Evolutionary conservation across 208 protist species (phyloP).

Genomic region (Borovskyia barvae): DNA sequence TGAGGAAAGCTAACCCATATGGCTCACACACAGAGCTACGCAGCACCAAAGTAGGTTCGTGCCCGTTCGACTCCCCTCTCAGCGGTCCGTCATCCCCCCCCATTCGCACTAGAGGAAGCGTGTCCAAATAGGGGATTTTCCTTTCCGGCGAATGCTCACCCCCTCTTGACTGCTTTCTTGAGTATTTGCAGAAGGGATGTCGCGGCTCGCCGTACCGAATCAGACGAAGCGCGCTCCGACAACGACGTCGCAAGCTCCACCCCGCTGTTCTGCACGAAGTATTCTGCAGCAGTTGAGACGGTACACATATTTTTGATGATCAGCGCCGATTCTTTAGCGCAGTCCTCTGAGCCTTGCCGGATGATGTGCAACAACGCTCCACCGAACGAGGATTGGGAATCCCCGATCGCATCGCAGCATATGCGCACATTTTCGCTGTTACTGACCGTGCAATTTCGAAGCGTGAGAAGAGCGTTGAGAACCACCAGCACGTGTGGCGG

Average conservation of each 20-base stretch:
- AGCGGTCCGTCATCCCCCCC: too few species aligned
- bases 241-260: slow-evolving; percentile 47
- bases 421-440: slow-evolving; percentile 63
- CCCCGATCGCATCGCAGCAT: slow-evolving; percentile 32
- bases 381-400: slow-evolving; percentile 35
- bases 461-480: slow-evolving; percentile 73
- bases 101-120: too few species aligned
- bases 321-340: slow-evolving; percentile 78
- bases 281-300: slow-evolving; percentile 40
- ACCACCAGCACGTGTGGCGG: slow-evolving; percentile 69
- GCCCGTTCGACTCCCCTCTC: too few species aligned
- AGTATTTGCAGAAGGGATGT: slow-evolving; percentile 67
- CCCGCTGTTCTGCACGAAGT: slow-evolving; percentile 44
- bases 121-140: too few species aligned
- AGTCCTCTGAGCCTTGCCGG: slow-evolving; percentile 82
- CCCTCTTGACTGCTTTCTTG: slow-evolving; percentile 22
- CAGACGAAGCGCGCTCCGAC: slow-evolving; percentile 59
- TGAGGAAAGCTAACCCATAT: too few species aligned
- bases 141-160: not conserved
- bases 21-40: too few species aligned
- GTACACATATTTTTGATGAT: slow-evolving; percentile 83
- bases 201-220: slow-evolving; percentile 62
- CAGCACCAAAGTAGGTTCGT: too few species aligned
- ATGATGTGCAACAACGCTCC: slow-evolving; percentile 75
- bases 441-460: slow-evolving; percentile 79